These are phyloP conservation scores for Psidium guajava DNA, from an alignment of 345 rosid species.

Conservation along the genomic window DNA sequence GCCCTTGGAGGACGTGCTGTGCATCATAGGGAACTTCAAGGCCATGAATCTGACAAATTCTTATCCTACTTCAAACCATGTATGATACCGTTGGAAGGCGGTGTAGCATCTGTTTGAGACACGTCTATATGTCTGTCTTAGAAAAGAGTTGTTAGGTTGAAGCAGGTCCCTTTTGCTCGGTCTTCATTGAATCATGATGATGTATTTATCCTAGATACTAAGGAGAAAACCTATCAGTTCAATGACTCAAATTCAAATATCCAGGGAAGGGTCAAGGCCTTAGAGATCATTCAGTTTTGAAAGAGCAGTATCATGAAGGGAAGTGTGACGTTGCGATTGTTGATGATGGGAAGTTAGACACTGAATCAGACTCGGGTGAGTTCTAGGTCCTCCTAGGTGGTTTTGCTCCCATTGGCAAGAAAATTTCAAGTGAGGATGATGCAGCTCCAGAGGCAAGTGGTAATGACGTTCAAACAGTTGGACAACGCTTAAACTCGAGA, in stretches of 20 bases:
- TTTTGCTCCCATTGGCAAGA: slow-evolving; percentile 83
- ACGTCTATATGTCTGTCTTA: slow-evolving; percentile 70
- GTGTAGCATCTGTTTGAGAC: slow-evolving; percentile 89
- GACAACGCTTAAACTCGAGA: too few relatives aligned
- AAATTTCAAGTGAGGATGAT: slow-evolving; percentile 71
- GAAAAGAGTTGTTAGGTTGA: slow-evolving; percentile 85
- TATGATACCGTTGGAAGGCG: slow-evolving; percentile 89
- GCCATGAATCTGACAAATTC: slow-evolving; percentile 94
- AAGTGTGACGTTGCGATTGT: slow-evolving; percentile 68
- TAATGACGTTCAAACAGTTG: too few relatives aligned
- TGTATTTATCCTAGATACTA: slow-evolving; percentile 83
- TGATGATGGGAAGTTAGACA: slow-evolving; percentile 85
- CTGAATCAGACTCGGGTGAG: slow-evolving; percentile 89
- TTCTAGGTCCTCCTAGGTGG: slow-evolving; percentile 96
- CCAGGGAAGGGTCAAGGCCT: slow-evolving; percentile 95
- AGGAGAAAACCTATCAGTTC: slow-evolving; percentile 83
- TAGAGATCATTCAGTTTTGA: slow-evolving; percentile 83
- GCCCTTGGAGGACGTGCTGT: slow-evolving; percentile 97
- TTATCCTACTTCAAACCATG: slow-evolving; percentile 95
- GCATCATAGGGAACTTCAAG: slow-evolving; percentile 92
- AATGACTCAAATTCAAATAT: slow-evolving; percentile 95
- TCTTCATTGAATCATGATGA: slow-evolving; percentile 96
- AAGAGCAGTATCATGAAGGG: slow-evolving; percentile 83
- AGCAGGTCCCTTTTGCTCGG: slow-evolving; percentile 95
- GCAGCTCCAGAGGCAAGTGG: slow-evolving; percentile 42